Percentiles rank a stretch among this genome's conserved stretches.
Evolutionary conservation across 2,329 filamentous ascomycete species (phyloP).

Genomic region (Nakataea oryzae): DNA sequence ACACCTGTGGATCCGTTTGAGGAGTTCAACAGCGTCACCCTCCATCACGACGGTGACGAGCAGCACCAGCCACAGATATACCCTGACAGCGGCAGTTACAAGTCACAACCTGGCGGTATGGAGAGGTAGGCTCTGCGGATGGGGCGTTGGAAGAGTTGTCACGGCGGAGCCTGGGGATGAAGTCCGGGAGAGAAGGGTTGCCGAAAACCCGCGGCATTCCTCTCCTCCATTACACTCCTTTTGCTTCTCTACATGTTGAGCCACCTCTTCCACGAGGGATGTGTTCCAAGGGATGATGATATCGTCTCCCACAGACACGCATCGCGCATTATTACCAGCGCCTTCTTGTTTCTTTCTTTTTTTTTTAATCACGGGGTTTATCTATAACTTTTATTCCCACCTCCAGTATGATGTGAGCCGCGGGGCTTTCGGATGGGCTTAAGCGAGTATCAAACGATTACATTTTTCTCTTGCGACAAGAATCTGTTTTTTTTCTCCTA

Average conservation of each 20-base stretch:
- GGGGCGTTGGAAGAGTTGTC: neutral
- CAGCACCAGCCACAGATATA: slow-evolving; percentile 7
- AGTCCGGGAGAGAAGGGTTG: neutral
- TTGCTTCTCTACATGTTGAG: neutral
- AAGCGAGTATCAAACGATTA: neutral
- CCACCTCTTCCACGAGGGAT: neutral
- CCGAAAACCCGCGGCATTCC: neutral
- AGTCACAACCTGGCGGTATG: neutral
- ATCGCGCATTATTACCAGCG: neutral
- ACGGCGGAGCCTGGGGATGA: neutral
- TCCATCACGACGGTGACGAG: slow-evolving; percentile 92
- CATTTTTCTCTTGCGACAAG: neutral
- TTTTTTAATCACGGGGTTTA: neutral
- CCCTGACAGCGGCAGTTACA: neutral
- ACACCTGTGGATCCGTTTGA: slow-evolving; percentile 72
- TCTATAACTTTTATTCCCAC: neutral
- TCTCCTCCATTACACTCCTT: neutral
- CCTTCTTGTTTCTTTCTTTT: neutral
- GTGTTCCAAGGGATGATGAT: no score
- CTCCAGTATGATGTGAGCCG: neutral
- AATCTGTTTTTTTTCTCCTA: neutral
- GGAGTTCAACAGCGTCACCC: slow-evolving; percentile 95
- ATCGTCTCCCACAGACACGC: neutral
- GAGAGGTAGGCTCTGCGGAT: neutral
- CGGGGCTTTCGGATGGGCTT: neutral